phyloP scores from a whole-genome alignment of 495 filamentous ascomycete genomes.

The Hypoxylon rickii region DNA sequence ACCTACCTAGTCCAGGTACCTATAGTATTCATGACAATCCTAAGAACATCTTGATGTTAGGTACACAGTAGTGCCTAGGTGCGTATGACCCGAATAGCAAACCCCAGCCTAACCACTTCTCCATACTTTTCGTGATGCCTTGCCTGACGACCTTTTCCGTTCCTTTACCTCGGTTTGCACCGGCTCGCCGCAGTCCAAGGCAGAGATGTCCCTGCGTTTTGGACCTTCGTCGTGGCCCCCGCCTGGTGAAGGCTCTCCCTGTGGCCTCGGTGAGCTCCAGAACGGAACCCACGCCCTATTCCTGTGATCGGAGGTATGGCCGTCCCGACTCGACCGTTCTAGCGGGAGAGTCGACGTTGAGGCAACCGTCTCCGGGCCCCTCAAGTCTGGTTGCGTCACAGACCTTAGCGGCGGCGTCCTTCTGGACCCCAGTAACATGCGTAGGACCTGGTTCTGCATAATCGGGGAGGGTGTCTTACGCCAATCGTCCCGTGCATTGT shows the following conservation, averaged over 20 bases:
- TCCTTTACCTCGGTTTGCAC: background rate
- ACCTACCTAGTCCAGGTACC: too few relatives aligned
- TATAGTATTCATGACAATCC: too few relatives aligned
- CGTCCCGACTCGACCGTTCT: conserved; percentile 4
- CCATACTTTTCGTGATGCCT: conserved; percentile 11
- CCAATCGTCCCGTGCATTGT: conserved; percentile 9
- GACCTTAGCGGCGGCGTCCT: conserved; percentile 18
- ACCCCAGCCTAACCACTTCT: conserved; percentile 22
- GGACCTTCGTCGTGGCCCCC: background rate
- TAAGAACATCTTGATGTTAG: background rate
- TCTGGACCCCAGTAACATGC: conserved; percentile 8
- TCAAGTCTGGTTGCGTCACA: conserved; percentile 8
- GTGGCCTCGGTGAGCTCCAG: conserved; percentile 9
- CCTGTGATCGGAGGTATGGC: conserved; percentile 4
- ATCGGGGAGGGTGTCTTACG: conserved; percentile 25
- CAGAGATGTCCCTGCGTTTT: background rate
- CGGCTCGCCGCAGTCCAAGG: background rate
- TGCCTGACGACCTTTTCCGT: conserved; percentile 1
- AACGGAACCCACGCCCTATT: conserved; percentile 16
- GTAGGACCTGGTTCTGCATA: conserved; percentile 21
- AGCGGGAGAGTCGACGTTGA: background rate
- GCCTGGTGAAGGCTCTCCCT: background rate
- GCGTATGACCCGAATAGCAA: too few relatives aligned
- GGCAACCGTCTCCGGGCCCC: background rate
- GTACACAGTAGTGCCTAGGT: too few relatives aligned